These are phyloP conservation scores for Geoglossum glabrum DNA, from an alignment of 495 filamentous ascomycete genomes.

Conservation along the genomic window DNA sequence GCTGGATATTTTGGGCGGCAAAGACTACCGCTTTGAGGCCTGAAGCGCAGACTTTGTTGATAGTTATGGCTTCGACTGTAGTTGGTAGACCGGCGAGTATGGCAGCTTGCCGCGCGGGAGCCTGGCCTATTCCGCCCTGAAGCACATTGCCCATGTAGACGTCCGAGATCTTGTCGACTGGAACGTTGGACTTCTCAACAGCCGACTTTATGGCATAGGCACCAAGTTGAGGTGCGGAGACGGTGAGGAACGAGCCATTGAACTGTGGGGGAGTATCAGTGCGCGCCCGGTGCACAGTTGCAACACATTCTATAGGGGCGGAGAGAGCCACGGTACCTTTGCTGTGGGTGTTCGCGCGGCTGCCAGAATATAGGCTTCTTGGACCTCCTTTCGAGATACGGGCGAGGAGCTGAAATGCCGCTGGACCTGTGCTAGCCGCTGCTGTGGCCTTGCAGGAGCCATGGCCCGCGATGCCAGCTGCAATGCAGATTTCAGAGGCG, in stretches of 20 bases:
- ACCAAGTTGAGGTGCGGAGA: constrained; percentile 70
- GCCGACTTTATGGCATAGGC: constrained; percentile 79
- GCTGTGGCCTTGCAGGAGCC: constrained; percentile 7
- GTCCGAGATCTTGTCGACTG: constrained; percentile 56
- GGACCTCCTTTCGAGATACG: constrained; percentile 42
- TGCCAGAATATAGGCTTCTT: constrained; percentile 79
- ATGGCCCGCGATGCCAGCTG: not conserved
- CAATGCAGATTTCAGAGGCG: not conserved
- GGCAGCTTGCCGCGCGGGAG: constrained; percentile 76
- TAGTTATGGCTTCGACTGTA: constrained; percentile 63
- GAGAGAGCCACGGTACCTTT: constrained; percentile 37
- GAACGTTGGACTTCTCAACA: constrained; percentile 60
- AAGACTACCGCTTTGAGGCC: constrained; percentile 80
- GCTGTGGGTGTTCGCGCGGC: constrained; percentile 73
- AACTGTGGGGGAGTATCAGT: constrained; percentile 34
- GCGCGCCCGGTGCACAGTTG: not conserved
- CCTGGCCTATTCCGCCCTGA: constrained; percentile 62
- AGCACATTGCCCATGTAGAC: constrained; percentile 98
- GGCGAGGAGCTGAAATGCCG: constrained; percentile 49
- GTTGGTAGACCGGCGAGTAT: constrained; percentile 70
- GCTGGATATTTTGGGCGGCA: constrained; percentile 83
- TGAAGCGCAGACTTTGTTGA: constrained; percentile 96
- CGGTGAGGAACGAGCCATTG: constrained; percentile 67
- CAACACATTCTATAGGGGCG: not conserved
- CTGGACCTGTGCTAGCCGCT: constrained; percentile 26